Evolutionary conservation across 352 stramenopile genomes (phyloP).

Genomic region (Pythium scleroteichum): DNA sequence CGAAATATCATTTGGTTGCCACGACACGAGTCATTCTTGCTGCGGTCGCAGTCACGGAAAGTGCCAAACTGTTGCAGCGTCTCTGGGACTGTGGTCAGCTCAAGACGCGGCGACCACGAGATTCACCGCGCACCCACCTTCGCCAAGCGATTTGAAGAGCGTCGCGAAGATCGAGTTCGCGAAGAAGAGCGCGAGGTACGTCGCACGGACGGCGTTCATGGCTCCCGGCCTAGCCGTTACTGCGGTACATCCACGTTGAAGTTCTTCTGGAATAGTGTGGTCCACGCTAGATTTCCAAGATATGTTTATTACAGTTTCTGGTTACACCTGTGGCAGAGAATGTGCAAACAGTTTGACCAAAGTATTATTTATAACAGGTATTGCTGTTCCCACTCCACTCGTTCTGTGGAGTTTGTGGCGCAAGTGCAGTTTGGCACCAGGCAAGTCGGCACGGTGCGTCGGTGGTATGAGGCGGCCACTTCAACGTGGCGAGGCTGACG

Average conservation of each 20-base stretch:
- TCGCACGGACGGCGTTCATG: slow-evolving; percentile 42
- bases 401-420: slow-evolving; percentile 34
- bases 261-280: slow-evolving; percentile 5
- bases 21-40: slow-evolving; percentile 42
- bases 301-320: slow-evolving; percentile 1
- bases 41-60: slow-evolving; percentile 54
- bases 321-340: slow-evolving; percentile 1
- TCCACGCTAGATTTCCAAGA: neutral
- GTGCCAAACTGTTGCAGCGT: slow-evolving; percentile 55
- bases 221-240: neutral
- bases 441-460: neutral
- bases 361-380: slow-evolving; percentile 10
- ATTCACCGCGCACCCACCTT: slow-evolving; percentile 32
- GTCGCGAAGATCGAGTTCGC: slow-evolving; percentile 67
- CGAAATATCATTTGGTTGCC: slow-evolving; percentile 79
- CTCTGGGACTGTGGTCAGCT: slow-evolving; percentile 3
- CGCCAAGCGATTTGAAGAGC: slow-evolving; percentile 61
- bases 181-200: slow-evolving; percentile 74
- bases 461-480: slow-evolving; percentile 10
- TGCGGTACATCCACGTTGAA: slow-evolving; percentile 4
- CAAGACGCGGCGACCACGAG: slow-evolving; percentile 1
- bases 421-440: slow-evolving; percentile 13
- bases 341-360: neutral
- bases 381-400: neutral
- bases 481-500: slow-evolving; percentile 21